Evolutionary conservation across 2,329 filamentous ascomycete species (phyloP), one percentile per base, ranked within the genome.

Genomic region (Xylaria sp.): DNA sequence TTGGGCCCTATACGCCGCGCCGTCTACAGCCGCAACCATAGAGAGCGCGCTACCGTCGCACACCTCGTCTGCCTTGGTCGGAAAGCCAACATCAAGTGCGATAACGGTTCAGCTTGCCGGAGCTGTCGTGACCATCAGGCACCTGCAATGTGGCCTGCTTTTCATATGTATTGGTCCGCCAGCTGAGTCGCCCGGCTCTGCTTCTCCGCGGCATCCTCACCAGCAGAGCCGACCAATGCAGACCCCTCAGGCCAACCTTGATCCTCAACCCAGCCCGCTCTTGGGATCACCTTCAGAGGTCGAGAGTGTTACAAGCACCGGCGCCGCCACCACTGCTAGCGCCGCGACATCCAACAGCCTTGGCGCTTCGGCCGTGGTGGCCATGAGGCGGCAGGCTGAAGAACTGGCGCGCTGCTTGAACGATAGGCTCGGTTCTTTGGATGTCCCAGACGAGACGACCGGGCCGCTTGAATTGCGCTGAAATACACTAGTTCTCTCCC

Each of bases 391-490:
- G 66, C 86, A 88, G 66, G 86, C 88, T 3, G 86, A 88, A 72
- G 88, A 90, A 71, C 80, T 91, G 65, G 87, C 86, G 28, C 80
- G 82, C 64, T 89, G 86, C 84, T 77, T 91, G 72, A 88, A 91
- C 71, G 86, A 86, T n/a, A 86, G 86, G 79, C 81, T 91, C 6
- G 85, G 85, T 6, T 81, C 82, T 15, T 76, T 90, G 69, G 80
- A 80, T 15, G 83, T 89, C 34, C 86, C 88, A 0, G 84, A 87
- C 58, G 86, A 88, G 62, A 84, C 83, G 5, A 80, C 74, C 2
- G 73, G 71, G 1, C 71, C 72, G 39, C 66, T 74, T 25, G 76
- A 78, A 58, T 61, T 69, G 54, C 74, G 76, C 65, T 77, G 70
- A 73, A 50, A n/a, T 7, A n/a, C 20, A 37, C 23, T 13, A 55